Conservation (phyloP, 495 filamentous ascomycete genomes). For the Penicillium cataractarum region DNA sequence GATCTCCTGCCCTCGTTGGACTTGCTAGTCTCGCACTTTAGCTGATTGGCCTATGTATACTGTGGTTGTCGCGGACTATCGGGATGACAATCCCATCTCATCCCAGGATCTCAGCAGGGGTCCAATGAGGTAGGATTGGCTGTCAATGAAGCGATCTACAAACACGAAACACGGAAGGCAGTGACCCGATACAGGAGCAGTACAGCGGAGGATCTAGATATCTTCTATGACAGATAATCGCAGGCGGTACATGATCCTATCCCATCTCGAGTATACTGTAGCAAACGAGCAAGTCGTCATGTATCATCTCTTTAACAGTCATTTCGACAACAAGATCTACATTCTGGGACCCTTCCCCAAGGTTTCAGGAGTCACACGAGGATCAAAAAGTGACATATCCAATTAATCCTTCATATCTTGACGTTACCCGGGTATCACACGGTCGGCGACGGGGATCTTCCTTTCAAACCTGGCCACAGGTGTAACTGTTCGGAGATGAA, state of each 20-base stretch:
- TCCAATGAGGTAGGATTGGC: not conserved
- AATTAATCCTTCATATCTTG: not conserved
- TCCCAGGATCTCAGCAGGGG: not conserved
- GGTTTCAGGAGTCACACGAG: conserved; percentile 2
- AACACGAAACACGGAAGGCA: not conserved
- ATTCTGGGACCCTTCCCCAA: not conserved
- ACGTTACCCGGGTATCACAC: not conserved
- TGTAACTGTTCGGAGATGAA: not conserved
- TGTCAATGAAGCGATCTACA: not conserved
- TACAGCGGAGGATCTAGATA: too few species aligned
- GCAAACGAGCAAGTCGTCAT: not conserved
- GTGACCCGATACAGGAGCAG: not conserved
- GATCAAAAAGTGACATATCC: conserved; percentile 7
- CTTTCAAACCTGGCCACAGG: not conserved
- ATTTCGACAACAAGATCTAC: not conserved
- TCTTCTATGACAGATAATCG: not conserved
- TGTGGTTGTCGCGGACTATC: not conserved
- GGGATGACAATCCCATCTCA: not conserved
- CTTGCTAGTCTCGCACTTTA: not conserved
- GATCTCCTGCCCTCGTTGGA: not conserved
- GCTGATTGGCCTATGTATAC: not conserved
- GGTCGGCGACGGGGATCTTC: conserved; percentile 10
- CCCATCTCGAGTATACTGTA: not conserved
- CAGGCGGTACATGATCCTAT: not conserved
- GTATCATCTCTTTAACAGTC: not conserved